Base-by-base conservation (phyloP, 2,329 filamentous ascomycete species). In the Fusarium newnesense region DNA sequence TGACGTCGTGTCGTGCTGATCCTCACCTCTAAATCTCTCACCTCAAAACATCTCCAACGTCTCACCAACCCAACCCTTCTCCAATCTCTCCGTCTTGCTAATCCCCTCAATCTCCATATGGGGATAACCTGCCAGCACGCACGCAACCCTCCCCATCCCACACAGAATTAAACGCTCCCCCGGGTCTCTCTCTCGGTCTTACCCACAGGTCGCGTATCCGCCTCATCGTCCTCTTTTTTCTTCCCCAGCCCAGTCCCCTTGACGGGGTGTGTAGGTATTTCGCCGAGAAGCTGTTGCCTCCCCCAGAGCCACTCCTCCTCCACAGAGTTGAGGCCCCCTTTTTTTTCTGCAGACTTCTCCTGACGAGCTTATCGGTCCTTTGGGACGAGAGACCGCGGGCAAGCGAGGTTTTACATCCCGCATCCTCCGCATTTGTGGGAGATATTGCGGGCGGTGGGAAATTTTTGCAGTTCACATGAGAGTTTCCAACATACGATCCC, bases 271-370 rank as follows among this genome's bases (percentile, higher is more conserved):
- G 50, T 1, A 54, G 50, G 50, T 54, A 54, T 54, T 54, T 54
- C 50, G 50, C 65, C 65, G 59, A 69, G 34, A 0, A 39, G 52
- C 37, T 59, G 50, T 53, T 52, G 52, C 52, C 67, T 69, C 67
- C 67, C 67, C 67, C 67, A 65, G 67, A 69, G 67, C 60, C 65
- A 69, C 67, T 67, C 64, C 59, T 69, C 67, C 67, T 62, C 60
- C 67, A 53, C 62, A 53, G 50, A n/a, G 11, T 10, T 44, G 8
- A 46, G 18, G 34, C 32, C 61, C 61, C 65, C 58, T 18, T 42
- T 61, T 69, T 67, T 68, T 62, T 39, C 44, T 43, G 53, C 46
- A 36, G 37, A 39, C 30, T 69, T 46, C 44, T 63, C 65, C 49
- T 67, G 67, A 46, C 39, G 37, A 47, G 50, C 65, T 64, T 69